Base-by-base conservation (phyloP, 139 green algal genomes). In the Edaphochlamys debaryana region DNA sequence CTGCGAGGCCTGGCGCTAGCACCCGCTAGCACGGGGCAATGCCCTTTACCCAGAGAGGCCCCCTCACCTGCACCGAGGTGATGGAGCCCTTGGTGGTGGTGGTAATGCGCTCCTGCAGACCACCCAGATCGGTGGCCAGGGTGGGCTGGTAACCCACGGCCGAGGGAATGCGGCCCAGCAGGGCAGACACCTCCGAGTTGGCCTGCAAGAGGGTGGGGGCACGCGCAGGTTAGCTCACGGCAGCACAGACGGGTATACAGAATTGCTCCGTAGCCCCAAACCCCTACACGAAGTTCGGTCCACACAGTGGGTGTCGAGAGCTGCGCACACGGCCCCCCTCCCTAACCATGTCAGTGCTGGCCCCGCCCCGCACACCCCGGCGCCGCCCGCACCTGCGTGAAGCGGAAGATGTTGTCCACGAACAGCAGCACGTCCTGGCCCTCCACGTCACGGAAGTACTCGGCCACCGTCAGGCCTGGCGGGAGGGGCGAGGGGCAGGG, bases 321-420 rank as follows among this genome's bases (percentile, higher is more conserved):
- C n/a, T n/a, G n/a, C n/a, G n/a, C n/a, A n/a, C n/a, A n/a, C n/a
- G n/a, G n/a, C n/a, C n/a, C n/a, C n/a, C n/a, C n/a, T n/a, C n/a
- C n/a, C n/a, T n/a, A n/a, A n/a, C n/a, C n/a, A n/a, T n/a, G n/a
- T n/a, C n/a, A n/a, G n/a, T n/a, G n/a, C n/a, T n/a, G n/a, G 29
- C 29, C 62, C 29, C 29, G 9, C 50, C 50, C 50, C 50, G 15
- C 50, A 58, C 15, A 58, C 50, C 50, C 50, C 50, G n/a, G 15
- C 50, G 93, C 93, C n/a, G n/a, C n/a, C n/a, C n/a, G n/a, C n/a
- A n/a, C n/a, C n/a, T 98, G 96, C 30, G 98, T 99, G 92, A 99
- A 99, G 70, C 98, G 94, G 97, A 99, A 99, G 86, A 99, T 99
- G 94, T 99, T 99, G 95, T 99, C 98, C 29, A 99, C 95, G 87